Base-by-base conservation (phyloP, 73 alveolate genomes). In the Loxodes magnus region DNA sequence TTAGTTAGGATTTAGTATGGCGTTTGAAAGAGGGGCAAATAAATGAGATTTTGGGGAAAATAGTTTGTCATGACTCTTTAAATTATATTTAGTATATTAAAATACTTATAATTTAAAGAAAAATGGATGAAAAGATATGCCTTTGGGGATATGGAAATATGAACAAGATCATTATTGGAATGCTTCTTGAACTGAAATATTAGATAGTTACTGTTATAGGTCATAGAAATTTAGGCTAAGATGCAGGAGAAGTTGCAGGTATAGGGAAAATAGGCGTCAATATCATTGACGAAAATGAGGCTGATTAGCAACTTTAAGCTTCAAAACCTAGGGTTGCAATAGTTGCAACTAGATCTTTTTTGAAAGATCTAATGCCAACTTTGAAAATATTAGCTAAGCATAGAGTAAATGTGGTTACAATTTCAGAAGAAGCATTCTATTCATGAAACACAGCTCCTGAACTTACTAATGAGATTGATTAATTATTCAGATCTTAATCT, bases 111-210 rank as follows among this genome's bases (percentile, higher is more conserved):
- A 10, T 9, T 31, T 9, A 9, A 10, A 29, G 36, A n/a, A 6
- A 6, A 44, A 44, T 19, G 33, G 50, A 43, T 4, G 41, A n/a
- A 6, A 50, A 26, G 29, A 26, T 50, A 4, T 43, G 51, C 29
- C 55, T 50, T 5, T 50, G 63, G 63, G 63, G 63, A 4, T 50
- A 28, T 27, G 63, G 63, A 3, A 10, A 27, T 12, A 50, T 50
- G 63, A 50, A 50, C 14, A 50, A 50, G 31, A 4, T 50, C 16
- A 16, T 50, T 3, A 3, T 50, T 4, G 16, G 7, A 4, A 28
- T 28, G 12, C 55, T 25, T 3, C 49, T 50, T 4, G 63, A 50
- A 26, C 5, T 28, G 21, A 16, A 50, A 3, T 26, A 22, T 12
- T 4, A 25, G 31, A 26, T 50, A 22, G 63, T 50, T 25, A 4